Conservation (phyloP, 805 yeast genomes). For the Wickerhamiella brachini region DNA sequence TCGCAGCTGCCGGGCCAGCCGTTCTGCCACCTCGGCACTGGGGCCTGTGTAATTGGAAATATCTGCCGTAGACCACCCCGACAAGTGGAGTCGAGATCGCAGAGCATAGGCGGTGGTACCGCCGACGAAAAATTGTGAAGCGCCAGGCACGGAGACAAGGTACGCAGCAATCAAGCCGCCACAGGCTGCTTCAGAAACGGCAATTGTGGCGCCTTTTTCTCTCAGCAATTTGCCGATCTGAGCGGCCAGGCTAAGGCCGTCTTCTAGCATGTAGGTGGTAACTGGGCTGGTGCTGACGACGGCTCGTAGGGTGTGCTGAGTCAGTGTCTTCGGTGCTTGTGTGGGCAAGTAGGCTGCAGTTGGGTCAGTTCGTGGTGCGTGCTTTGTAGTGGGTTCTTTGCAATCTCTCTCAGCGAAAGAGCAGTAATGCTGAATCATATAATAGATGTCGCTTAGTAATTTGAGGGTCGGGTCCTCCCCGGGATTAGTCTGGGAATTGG, state of each 20-base stretch:
- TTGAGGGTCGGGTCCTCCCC: no score
- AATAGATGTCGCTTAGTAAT: no score
- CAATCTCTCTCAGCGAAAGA: no score
- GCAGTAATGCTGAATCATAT: no score
- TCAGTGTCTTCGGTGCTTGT: no score
- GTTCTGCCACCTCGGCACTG: conserved; percentile 54
- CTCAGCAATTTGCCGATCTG: conserved; percentile 46
- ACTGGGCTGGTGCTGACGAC: no score
- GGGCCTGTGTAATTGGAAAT: conserved; percentile 71
- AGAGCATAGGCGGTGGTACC: conserved; percentile 70
- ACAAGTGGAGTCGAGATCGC: conserved; percentile 54
- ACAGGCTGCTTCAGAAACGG: conserved; percentile 70
- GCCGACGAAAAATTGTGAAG: conserved; percentile 70
- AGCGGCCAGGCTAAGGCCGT: conserved; percentile 35
- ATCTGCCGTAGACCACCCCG: conserved; percentile 68
- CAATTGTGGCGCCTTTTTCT: conserved; percentile 45
- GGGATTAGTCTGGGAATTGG: no score
- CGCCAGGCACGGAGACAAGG: conserved; percentile 72
- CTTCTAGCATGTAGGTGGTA: conserved; percentile 23
- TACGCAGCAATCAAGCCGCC: conserved; percentile 78
- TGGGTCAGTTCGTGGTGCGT: no score
- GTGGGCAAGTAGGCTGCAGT: no score
- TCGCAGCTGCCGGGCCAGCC: conserved; percentile 64
- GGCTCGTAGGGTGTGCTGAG: neutral
- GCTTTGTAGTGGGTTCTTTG: no score